Conservation (phyloP, 306 rosid species). For the Glycine latifolia region DNA sequence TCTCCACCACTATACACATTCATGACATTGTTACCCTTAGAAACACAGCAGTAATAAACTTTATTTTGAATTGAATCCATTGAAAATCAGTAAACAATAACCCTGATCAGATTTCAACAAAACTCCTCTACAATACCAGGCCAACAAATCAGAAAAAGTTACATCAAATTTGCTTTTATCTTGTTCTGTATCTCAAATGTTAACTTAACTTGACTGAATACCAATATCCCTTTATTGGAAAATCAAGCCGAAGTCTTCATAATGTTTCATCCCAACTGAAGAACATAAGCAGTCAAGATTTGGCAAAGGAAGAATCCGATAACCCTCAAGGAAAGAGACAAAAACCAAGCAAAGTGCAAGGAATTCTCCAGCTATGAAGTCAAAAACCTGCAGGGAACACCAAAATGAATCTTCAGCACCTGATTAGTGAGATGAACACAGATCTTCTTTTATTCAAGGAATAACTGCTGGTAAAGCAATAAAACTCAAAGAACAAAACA, state of each 20-base stretch:
- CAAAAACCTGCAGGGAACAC: constrained; percentile 52
- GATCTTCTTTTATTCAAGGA: constrained; percentile 37
- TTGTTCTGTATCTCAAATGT: constrained; percentile 18
- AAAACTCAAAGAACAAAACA: constrained; percentile 29
- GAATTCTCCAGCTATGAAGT: constrained; percentile 50
- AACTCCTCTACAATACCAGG: constrained; percentile 37
- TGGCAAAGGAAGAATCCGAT: constrained; percentile 44
- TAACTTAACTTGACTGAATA: constrained; percentile 31
- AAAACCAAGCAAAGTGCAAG: constrained; percentile 47
- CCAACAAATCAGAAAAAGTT: constrained; percentile 23
- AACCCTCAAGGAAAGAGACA: constrained; percentile 50
- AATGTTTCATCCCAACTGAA: constrained; percentile 31
- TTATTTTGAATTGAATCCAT: constrained; percentile 72
- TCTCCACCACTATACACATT: constrained; percentile 67
- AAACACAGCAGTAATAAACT: constrained; percentile 80
- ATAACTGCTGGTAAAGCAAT: constrained; percentile 22
- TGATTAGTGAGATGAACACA: constrained; percentile 29
- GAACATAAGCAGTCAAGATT: constrained; percentile 48
- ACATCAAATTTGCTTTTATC: constrained; percentile 27
- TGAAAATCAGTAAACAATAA: constrained; percentile 12
- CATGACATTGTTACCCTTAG: constrained; percentile 63
- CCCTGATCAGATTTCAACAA: constrained; percentile 39
- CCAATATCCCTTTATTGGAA: constrained; percentile 2
- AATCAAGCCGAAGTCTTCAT: constrained; percentile 35
- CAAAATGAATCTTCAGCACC: constrained; percentile 50